Evolutionary conservation across 1,139 yeast genomes (phyloP), one percentile per base, ranked within the genome.

Genomic region (Suhomyces panamericanus): DNA sequence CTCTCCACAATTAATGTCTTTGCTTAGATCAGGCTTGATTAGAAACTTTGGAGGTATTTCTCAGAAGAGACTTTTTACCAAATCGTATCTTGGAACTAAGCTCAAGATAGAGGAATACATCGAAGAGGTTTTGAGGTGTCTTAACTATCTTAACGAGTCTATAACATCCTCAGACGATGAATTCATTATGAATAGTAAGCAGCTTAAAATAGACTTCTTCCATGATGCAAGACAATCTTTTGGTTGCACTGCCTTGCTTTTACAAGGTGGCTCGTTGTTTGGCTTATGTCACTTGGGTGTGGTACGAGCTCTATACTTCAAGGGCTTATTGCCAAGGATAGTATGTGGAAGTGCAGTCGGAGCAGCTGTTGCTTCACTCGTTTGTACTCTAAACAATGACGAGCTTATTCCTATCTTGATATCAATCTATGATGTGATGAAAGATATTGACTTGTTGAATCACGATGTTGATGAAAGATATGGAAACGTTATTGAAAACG

Each of bases 311-410:
- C 68, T 93, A 16, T 80, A 85, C 51, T 77, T 78, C 52, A 83
- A 85, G 50, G 85, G 89, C 0, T 67, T 91, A 32, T 69, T 91
- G 41, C 99, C 99, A 0, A 68, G 86, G 40, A 87, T 93, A 4
- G 80, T 93, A 32, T 87, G 95, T n/a, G 98, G 98, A 0, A 86
- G 93, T 49, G 95, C 96, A 0, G 89, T 89, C 46, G 98, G 98
- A 2, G 95, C 98, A 0, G 85, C 93, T 1, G 93, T 90, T 20
- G 98, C 96, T 0, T 83, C 96, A 0, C 68, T 89, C 38, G 88
- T 87, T 1, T 88, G 97, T 57, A 80, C 89, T 7, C 69, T 86
- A 45, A 67, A 73, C 3, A 81, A 83, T 51, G 69, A 75, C 22
- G 86, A 85, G 51, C 69, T 80, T 36, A 67, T 69, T n/a, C 80